Evolutionary conservation across 768 basidiomycete species (phyloP), one percentile per base, ranked within the genome.

Genomic region (Termitomyces sp.): DNA sequence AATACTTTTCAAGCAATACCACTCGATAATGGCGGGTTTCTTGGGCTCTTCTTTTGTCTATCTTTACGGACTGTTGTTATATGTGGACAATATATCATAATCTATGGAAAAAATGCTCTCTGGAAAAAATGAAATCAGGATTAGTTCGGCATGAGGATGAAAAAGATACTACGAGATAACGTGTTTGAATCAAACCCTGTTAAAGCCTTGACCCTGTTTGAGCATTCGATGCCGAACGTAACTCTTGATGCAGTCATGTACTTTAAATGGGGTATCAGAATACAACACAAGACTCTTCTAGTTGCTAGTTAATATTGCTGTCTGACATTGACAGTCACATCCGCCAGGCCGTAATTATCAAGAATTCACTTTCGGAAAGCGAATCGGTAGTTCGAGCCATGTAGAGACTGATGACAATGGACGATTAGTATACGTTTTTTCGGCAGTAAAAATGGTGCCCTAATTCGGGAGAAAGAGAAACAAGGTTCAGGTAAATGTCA

Each of bases 401-500:
- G 41, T 7, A 54, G 13, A 35, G 12, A 20, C 26, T 35, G n/a
- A 43, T n/a, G 40, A 43, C 28, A 41, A n/a, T 16, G 5, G 14
- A 20, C 18, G 1, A 41, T 54, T 41, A 54, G 53, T n/a, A 54
- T 32, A 43, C 40, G 6, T 5, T 53, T 14, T 53, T 18, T 53
- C 8, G 38, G 28, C 28, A 30, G n/a, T 12, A 7, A 5, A 40
- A 10, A 52, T 26, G 26, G 16, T 26, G 28, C 30, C 9, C 6
- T 32, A 3, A 12, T 18, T 30, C 12, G 14, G 51, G 36, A 53
- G 26, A 10, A 32, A 40, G n/a, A 54, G 40, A 18, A 18, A 41
- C 3, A 4, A 30, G 40, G 13, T 20, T 61, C 59, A 63, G 62
- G 33, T 20, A 58, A 49, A 30, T 38, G 51, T 51, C 50, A 43